phyloP scores from a whole-genome alignment of 2,329 filamentous ascomycete species.

The Talaromyces sp. region DNA sequence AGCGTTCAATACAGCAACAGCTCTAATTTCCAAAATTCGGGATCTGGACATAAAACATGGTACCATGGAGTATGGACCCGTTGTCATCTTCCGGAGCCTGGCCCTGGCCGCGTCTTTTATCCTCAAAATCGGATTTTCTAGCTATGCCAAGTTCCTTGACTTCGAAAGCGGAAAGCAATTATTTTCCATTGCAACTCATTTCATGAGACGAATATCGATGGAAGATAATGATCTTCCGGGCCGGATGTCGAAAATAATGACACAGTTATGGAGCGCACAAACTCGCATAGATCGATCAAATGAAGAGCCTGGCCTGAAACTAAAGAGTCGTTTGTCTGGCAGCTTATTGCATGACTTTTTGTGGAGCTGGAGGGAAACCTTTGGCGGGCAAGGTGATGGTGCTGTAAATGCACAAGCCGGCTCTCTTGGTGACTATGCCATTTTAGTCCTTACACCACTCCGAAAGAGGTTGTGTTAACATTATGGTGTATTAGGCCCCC shows the following conservation, averaged over 20 bases:
- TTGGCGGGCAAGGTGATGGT: constrained; percentile 10
- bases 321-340: constrained; percentile 12
- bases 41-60: background rate
- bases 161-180: constrained; percentile 12
- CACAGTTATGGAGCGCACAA: constrained; percentile 15
- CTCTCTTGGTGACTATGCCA: background rate
- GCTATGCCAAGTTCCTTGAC: constrained; percentile 12
- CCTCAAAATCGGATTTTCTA: constrained; percentile 5
- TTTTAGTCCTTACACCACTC: too few species aligned
- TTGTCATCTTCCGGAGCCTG: background rate
- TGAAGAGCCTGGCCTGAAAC: constrained; percentile 11
- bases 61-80: background rate
- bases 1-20: background rate
- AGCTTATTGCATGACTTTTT: constrained; percentile 16
- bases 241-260: constrained; percentile 14
- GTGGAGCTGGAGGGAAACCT: constrained; percentile 16
- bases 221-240: constrained; percentile 17
- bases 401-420: background rate
- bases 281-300: constrained; percentile 1
- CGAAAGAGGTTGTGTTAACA: background rate
- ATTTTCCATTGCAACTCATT: constrained; percentile 12
- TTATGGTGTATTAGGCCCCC: background rate
- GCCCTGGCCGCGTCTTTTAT: constrained; percentile 4
- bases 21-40: background rate
- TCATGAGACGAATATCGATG: constrained; percentile 10